Evolutionary conservation across 148 eudicot species (phyloP), one percentile per base, ranked within the genome.

Genomic region (Amaranthus cruentus): DNA sequence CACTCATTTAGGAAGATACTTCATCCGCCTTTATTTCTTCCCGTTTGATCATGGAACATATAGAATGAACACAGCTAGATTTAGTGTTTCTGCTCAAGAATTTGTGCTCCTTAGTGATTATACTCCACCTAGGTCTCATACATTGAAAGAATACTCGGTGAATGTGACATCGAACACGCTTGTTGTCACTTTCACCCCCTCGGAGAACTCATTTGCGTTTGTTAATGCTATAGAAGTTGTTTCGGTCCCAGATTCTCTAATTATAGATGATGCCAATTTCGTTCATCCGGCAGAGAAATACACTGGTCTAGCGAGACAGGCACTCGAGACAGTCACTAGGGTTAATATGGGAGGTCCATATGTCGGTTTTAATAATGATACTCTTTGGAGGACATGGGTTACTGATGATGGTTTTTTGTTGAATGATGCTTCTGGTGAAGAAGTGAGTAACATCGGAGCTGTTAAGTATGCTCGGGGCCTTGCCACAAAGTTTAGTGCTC

Each of bases 261-360:
- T 95, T 46, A 57, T 81, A 4, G 89, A 87, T 59, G 87, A 82
- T 75, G 96, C 93, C 47, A 69, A 7, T n/a, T 66, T 48, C 43
- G 80, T 84, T 51, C 76, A 47, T 62, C 88, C 89, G 3, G 4
- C 74, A 4, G 66, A 60, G 53, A 62, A 44, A 18, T 89, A 81
- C 69, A 70, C 43, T 4, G 96, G 96, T 13, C 69, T 93, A 68
- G 55, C 49, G 42, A 64, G 61, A 4, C 87, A 92, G 68, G 91
- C 99, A 3, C 54, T 92, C 6, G 94, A 95, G 77, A 91, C 90
- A 0, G 88, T 90, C 71, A 83, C 73, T 4, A 78, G 99, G 89
- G 82, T 92, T 3, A 95, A 95, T 58, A 87, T 95, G 96, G 99
- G 99, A 57, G 97, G 97, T n/a, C 80, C 91, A 2, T 11, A 54